phyloP scores from a whole-genome alignment of 2,329 filamentous ascomycete genomes.

The Trichoderma sp. region DNA sequence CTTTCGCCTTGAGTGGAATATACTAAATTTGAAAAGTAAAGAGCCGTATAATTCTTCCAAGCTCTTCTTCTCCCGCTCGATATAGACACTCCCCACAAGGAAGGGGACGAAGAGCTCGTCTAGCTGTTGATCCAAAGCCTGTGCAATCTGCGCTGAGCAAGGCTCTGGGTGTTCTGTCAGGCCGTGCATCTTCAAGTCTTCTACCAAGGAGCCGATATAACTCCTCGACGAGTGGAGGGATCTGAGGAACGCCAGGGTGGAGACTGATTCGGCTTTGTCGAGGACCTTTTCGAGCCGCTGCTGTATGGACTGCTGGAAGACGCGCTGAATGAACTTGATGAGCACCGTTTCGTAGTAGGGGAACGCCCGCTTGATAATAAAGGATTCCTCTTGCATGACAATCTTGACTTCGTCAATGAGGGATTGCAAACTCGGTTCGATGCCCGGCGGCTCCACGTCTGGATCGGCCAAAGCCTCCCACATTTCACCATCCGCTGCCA shows the following conservation, averaged over 20 bases:
- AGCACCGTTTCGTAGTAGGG: constrained; percentile 95
- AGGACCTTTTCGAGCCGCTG: constrained; percentile 93
- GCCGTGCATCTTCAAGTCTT: constrained; percentile 91
- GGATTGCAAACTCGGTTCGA: constrained; percentile 89
- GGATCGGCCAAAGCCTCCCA: constrained; percentile 95
- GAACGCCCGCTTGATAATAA: constrained; percentile 94
- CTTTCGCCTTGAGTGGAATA: constrained; percentile 86
- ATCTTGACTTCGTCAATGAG: constrained; percentile 92
- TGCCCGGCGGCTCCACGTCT: constrained; percentile 83
- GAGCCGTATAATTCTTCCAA: constrained; percentile 85
- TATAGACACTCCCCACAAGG: constrained; percentile 66
- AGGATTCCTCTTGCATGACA: constrained; percentile 94
- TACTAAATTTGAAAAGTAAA: constrained; percentile 90
- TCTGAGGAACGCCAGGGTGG: constrained; percentile 85
- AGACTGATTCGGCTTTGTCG: constrained; percentile 89
- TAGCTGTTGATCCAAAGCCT: constrained; percentile 69
- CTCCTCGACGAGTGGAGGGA: constrained; percentile 86
- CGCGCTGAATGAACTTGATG: constrained; percentile 86
- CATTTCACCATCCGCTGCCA: constrained; percentile 68
- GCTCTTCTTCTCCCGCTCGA: constrained; percentile 65
- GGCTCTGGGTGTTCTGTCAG: constrained; percentile 93
- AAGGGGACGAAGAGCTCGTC: constrained; percentile 76
- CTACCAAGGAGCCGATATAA: constrained; percentile 83
- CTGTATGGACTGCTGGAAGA: constrained; percentile 98
- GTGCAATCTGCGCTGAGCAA: constrained; percentile 79